Conservation (phyloP, 805 yeast species). For the Maudiozyma serrabonitensis region DNA sequence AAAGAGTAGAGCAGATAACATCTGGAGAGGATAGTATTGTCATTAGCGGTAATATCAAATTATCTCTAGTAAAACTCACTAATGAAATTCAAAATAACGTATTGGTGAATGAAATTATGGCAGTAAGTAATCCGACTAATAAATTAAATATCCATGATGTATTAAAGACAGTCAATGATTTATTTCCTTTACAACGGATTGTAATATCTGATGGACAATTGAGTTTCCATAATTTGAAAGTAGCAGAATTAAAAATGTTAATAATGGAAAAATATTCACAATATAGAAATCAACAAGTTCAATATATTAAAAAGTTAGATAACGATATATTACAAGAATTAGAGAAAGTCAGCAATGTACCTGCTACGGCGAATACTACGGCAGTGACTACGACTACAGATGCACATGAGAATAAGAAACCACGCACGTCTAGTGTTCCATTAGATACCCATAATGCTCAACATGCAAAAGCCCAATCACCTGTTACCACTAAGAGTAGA, state of each 20-base stretch:
- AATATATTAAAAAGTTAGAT: slow-evolving; percentile 12
- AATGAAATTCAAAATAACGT: slow-evolving; percentile 27
- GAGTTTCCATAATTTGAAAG: slow-evolving; percentile 24
- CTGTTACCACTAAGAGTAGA: neutral
- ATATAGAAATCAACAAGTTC: slow-evolving; percentile 10
- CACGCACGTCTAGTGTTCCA: neutral
- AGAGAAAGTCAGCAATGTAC: neutral
- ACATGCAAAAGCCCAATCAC: neutral
- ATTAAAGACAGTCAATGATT: slow-evolving; percentile 18
- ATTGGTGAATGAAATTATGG: slow-evolving; percentile 16
- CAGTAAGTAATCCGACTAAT: slow-evolving; percentile 11
- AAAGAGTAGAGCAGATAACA: no score
- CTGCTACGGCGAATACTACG: neutral
- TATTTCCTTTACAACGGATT: slow-evolving; percentile 24
- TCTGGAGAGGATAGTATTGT: neutral
- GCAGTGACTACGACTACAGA: neutral
- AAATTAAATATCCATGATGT: slow-evolving; percentile 26
- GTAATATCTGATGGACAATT: slow-evolving; percentile 27
- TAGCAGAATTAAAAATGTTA: slow-evolving; percentile 13
- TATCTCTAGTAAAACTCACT: slow-evolving; percentile 25
- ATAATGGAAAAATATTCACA: slow-evolving; percentile 13
- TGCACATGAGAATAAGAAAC: neutral
- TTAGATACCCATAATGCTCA: neutral
- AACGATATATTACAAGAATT: slow-evolving; percentile 11
- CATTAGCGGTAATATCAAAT: slow-evolving; percentile 15